Evolutionary conservation across 1,284 basidiomycete genomes (phyloP).

Genomic region (Cutaneotrichosporon sp.): DNA sequence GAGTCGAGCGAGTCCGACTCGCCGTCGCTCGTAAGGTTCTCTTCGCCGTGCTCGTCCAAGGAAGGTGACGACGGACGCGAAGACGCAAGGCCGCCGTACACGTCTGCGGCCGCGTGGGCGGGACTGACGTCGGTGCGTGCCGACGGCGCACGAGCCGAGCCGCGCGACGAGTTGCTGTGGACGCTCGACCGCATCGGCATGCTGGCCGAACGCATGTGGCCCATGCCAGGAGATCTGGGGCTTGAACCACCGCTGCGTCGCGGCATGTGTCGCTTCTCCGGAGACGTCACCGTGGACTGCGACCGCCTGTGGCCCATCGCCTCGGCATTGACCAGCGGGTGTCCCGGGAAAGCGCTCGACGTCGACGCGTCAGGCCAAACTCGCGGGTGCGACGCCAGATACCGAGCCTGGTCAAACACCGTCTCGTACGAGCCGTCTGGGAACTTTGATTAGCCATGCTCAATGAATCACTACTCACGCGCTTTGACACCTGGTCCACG

Average conservation of each 20-base stretch:
- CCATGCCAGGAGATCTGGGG: background rate
- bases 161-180: background rate
- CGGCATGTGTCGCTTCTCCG: background rate
- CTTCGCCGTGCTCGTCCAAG: background rate
- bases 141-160: background rate
- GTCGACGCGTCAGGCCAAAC: constrained; percentile 10
- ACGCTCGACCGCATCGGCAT: constrained; percentile 26
- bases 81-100: background rate
- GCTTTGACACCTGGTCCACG: constrained; percentile 34
- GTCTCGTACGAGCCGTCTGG: constrained; percentile 41
- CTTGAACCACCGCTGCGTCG: background rate
- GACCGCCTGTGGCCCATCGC: constrained; percentile 22
- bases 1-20: constrained; percentile 13
- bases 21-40: background rate
- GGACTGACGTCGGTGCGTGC: background rate
- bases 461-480: constrained; percentile 16
- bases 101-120: background rate
- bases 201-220: constrained; percentile 33
- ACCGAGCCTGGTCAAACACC: constrained; percentile 29
- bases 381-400: constrained; percentile 19
- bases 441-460: constrained; percentile 26
- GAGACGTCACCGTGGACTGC: constrained; percentile 22
- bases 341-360: constrained; percentile 9
- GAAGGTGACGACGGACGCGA: background rate
- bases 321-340: background rate